Evolutionary conservation across 2,329 filamentous ascomycete genomes (phyloP), one percentile per base, ranked within the genome.

Genomic region (Calonectria hawksworthii): DNA sequence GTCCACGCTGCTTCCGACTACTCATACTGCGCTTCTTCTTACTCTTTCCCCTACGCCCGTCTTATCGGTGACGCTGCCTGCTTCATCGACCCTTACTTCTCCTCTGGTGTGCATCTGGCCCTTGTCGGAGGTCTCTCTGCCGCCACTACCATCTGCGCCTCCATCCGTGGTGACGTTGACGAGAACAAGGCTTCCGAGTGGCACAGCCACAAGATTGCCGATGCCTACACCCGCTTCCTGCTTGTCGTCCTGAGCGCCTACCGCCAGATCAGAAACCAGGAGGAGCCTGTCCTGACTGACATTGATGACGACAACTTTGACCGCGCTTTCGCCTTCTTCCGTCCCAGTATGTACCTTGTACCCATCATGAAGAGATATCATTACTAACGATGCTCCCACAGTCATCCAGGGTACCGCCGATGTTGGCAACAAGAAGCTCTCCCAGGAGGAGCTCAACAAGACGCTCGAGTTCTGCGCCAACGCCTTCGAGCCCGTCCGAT

Each of bases 71-170:
- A 90, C 73, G 88, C 88, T 0, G 88, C 86, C 1, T 86, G 84
- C 75, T 90, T 90, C 75, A 88, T 89, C 73, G 88, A 89, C 72
- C 87, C 87, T 0, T 86, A 84, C 72, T 90, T 89, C 80, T 88
- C 86, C 0, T 89, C 87, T 0, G 88, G 88, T 13, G 83, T 87
- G 4, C 88, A 90, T 74, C 80, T 90, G 1, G 88, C 88, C 1
- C 44, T 89, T 0, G 74, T 82, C 0, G 81, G 84, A 21, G 88
- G 81, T 5, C 83, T 90, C 0, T 87, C 88, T 0, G 88, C 89
- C 0, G 88, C 87, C 1, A 81, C 80, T 0, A 87, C 88, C 0
- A 88, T 90, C 23, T 77, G 78, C 4, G 87, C 88, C 0, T 77
- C 83, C 0, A 81, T 83, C 6, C 80, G 81, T 21, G 87, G 86